Evolutionary conservation across 2,329 filamentous ascomycete species (phyloP), one percentile per base, ranked within the genome.

Genomic region (Cercospora citrullina): DNA sequence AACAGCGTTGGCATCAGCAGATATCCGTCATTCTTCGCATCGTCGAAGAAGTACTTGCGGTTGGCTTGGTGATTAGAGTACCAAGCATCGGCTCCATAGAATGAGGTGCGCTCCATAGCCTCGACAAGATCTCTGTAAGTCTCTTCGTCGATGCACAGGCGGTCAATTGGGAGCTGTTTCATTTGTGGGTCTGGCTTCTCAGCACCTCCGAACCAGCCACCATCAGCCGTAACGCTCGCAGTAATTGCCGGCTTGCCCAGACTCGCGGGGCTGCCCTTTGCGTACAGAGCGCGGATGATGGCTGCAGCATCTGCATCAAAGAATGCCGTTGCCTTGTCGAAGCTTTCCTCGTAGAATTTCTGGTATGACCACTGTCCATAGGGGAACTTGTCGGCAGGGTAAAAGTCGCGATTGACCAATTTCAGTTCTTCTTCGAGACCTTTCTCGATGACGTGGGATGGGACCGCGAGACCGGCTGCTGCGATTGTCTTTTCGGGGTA

Each of bases 31-130:
- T 80, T 79, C 72, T 76, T 77, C 8, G 71, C 69, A 48, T 79
- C 76, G 28, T 78, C 76, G 21, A 79, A 78, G 6, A 77, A 79
- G 71, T 82, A 85, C 45, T 76, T 77, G 2, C 69, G 72, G 64
- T 85, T 85, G 12, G 71, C 74, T 5, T 78, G 74, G 68, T 83
- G 80, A 69, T 85, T 81, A 39, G 81, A 67, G 66, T 85, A 85
- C 69, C 79, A 82, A 0, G 80, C 77, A 28, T 76, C 77, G 1
- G 79, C 74, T 1, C 77, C 74, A 70, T 77, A 81, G 67, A 80
- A 80, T 0, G 82, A 81, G 5, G 80, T 80, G 69, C 76, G 76
- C 69, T 80, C 71, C 73, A 82, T 80, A 16, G 79, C 79, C 21
- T 70, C 69, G 2, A 78, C 71, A 3, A 80, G 65, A 16, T 72